Percentiles rank a stretch among this genome's conserved stretches.
These are phyloP conservation scores for Xylaria sp. DNA, from an alignment of 2,329 filamentous ascomycete species.

Conservation along the genomic window DNA sequence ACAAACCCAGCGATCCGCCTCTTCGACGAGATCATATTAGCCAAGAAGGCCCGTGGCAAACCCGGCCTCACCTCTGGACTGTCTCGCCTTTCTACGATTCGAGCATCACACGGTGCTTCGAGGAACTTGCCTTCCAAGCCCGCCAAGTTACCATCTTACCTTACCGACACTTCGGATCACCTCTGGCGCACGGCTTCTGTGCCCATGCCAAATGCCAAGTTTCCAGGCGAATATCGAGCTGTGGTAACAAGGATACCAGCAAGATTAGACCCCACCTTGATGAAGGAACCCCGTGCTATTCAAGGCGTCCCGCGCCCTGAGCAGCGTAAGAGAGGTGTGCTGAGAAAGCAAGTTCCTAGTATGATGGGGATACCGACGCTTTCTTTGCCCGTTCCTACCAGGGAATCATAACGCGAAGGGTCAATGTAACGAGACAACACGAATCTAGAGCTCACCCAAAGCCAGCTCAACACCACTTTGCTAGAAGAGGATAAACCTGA, in stretches of 20 bases:
- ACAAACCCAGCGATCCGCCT: conserved; percentile 72
- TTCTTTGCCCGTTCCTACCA: conserved; percentile 32
- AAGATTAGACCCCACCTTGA: conserved; percentile 81
- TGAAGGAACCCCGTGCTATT: conserved; percentile 90
- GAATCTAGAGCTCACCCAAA: neutral
- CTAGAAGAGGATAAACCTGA: neutral
- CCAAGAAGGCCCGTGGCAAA: conserved; percentile 73
- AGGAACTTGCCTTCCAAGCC: conserved; percentile 46
- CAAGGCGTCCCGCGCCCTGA: conserved; percentile 79
- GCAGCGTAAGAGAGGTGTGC: conserved; percentile 54
- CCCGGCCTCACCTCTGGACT: conserved; percentile 69
- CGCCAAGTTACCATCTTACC: conserved; percentile 60
- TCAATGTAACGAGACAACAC: neutral
- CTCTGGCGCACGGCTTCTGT: conserved; percentile 75
- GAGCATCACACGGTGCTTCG: conserved; percentile 59
- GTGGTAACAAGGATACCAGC: conserved; percentile 73
- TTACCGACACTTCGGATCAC: conserved; percentile 77
- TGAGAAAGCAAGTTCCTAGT: conserved; percentile 61
- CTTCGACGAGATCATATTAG: conserved; percentile 84
- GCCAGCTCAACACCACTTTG: neutral
- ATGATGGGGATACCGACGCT: conserved; percentile 41
- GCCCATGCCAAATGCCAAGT: conserved; percentile 64
- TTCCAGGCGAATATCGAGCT: conserved; percentile 65
- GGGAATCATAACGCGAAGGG: conserved; percentile 6
- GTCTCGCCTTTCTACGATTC: conserved; percentile 64